A percentile compares a stretch with the other conserved stretches of the same genome.
Conservation (phyloP, 1,139 yeast species). For the Geotrichum candidum region DNA sequence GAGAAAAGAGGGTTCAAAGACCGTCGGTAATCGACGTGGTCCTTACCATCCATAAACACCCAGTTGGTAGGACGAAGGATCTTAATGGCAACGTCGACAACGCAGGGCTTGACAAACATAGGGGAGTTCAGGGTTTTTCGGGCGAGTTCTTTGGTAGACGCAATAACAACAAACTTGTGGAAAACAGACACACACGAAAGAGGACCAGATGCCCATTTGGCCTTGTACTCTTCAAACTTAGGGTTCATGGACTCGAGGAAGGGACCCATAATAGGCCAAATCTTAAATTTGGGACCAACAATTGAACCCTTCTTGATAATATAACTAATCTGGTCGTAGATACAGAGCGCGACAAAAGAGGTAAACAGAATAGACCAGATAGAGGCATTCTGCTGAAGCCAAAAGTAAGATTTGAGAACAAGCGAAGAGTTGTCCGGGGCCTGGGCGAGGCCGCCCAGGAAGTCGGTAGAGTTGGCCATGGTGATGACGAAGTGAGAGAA, state of each 20-base stretch:
- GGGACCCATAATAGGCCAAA: slow-evolving; percentile 96
- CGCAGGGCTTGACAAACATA: slow-evolving; percentile 88
- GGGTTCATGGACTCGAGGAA: slow-evolving; percentile 94
- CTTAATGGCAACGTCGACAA: slow-evolving; percentile 92
- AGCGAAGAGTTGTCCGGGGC: slow-evolving; percentile 7
- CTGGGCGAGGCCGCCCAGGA: neutral
- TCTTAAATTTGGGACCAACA: slow-evolving; percentile 80
- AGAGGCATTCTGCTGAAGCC: slow-evolving; percentile 13
- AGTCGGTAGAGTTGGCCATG: slow-evolving; percentile 10
- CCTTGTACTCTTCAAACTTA: slow-evolving; percentile 84
- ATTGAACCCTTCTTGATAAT: slow-evolving; percentile 74
- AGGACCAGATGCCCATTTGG: slow-evolving; percentile 93
- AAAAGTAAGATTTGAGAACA: slow-evolving; percentile 6
- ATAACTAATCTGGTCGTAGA: slow-evolving; percentile 78
- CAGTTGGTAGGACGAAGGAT: slow-evolving; percentile 91
- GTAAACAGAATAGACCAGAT: slow-evolving; percentile 48
- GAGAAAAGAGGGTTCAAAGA: slow-evolving; percentile 87
- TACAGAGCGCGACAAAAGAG: slow-evolving; percentile 45
- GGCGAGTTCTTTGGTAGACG: slow-evolving; percentile 82
- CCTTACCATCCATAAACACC: slow-evolving; percentile 96
- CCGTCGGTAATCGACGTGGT: slow-evolving; percentile 86
- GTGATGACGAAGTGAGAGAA: neutral
- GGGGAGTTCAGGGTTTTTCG: slow-evolving; percentile 85
- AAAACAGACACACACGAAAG: slow-evolving; percentile 93
- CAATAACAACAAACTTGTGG: slow-evolving; percentile 96